Percentiles rank a stretch among this genome's conserved stretches.
Evolutionary conservation across 371 early-diverging fungal genomes (phyloP).

Genomic region (Mucor mucedo): DNA sequence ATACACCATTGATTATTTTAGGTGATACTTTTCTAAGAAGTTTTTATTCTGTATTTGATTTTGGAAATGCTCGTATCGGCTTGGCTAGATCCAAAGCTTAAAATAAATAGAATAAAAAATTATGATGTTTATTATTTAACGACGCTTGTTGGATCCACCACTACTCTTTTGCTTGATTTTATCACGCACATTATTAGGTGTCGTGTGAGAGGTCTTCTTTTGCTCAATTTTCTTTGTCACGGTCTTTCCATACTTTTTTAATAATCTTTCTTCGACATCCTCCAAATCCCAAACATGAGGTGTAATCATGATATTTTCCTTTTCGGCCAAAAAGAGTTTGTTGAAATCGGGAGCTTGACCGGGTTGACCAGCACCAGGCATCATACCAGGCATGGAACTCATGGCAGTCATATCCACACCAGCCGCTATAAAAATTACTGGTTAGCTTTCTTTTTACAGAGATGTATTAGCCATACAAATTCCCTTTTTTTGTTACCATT

Average conservation of each 20-base stretch:
- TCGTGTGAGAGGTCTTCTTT: constrained; percentile 4
- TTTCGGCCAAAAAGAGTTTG: constrained; percentile 87
- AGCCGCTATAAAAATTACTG: constrained; percentile 63
- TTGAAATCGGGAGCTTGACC: constrained; percentile 84
- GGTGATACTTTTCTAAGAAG: constrained; percentile 44
- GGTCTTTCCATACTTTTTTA: constrained; percentile 77
- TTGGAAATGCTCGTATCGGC: constrained; percentile 37
- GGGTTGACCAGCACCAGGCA: constrained; percentile 61
- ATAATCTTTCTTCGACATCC: constrained; percentile 81
- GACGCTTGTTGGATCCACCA: constrained; percentile 35
- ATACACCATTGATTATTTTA: constrained; percentile 32
- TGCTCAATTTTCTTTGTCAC: constrained; percentile 1
- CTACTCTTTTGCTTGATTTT: constrained; percentile 34
- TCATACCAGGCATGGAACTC: constrained; percentile 69
- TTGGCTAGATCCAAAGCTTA: constrained; percentile 29
- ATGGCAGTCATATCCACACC: constrained; percentile 92
- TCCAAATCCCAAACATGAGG: constrained; percentile 84
- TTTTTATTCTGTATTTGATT: constrained; percentile 50
- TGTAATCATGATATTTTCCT: constrained; percentile 85
- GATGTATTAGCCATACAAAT: not conserved
- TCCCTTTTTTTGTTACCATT: constrained; percentile 63
- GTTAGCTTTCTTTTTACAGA: constrained; percentile 1
- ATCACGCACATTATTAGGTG: constrained; percentile 21
- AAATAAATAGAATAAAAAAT: not conserved
- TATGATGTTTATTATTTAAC: constrained; percentile 14